Evolutionary conservation across 2,329 filamentous ascomycete genomes (phyloP).

Genomic region (Fusarium decemcellulare): DNA sequence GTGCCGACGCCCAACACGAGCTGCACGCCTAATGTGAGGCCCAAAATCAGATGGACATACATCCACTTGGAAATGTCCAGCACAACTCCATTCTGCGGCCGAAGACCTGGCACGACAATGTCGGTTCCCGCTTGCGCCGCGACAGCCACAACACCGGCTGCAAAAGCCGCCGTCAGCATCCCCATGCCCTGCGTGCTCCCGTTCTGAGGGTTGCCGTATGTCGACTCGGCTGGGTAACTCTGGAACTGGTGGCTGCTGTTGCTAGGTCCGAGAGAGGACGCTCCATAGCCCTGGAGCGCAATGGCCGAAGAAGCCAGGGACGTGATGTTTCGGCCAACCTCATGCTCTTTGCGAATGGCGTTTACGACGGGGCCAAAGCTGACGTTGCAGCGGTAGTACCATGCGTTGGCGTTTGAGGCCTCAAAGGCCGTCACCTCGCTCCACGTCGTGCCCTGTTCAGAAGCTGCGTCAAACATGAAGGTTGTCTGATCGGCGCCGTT

Average conservation of each 20-base stretch:
- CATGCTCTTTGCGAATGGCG: conserved; percentile 28
- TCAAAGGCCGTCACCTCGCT: conserved; percentile 43
- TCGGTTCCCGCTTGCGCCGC: conserved; percentile 49
- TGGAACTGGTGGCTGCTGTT: conserved; percentile 46
- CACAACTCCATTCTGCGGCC: conserved; percentile 50
- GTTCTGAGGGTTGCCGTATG: conserved; percentile 51
- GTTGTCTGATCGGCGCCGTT: conserved; percentile 36
- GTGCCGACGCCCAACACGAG: conserved; percentile 42
- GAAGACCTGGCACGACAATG: conserved; percentile 45
- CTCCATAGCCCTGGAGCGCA: conserved; percentile 43
- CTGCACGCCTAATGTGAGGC: conserved; percentile 50
- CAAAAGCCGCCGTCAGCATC: conserved; percentile 52
- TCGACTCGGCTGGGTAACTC: conserved; percentile 58
- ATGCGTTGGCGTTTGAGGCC: conserved; percentile 30
- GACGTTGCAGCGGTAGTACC: conserved; percentile 45
- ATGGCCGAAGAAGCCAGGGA: conserved; percentile 35
- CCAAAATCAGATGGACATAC: conserved; percentile 48
- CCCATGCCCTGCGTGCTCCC: conserved; percentile 55
- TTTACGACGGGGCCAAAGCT: conserved; percentile 37
- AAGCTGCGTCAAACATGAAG: conserved; percentile 38
- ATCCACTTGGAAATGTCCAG: conserved; percentile 52
- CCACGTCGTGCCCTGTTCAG: conserved; percentile 24
- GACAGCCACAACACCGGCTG: conserved; percentile 53
- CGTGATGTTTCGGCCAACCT: conserved; percentile 37
- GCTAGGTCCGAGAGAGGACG: conserved; percentile 30